A percentile compares a stretch with the other conserved stretches of the same genome.
Conservation (phyloP, 805 yeast species). For the Pichia membranifaciens region DNA sequence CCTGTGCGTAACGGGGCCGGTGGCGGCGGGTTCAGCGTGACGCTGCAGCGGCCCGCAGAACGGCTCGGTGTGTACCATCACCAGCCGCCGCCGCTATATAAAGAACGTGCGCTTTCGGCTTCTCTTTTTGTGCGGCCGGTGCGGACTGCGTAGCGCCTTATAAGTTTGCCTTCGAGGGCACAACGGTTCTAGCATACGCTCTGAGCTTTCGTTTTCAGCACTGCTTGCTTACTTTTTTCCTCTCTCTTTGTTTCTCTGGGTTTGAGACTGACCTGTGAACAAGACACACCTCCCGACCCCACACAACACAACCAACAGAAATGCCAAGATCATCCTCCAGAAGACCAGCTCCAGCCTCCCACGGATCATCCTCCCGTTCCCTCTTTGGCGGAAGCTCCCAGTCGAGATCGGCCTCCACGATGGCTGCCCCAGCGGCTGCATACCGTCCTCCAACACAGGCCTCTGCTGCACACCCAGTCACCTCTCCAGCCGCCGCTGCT, state of each 20-base stretch:
- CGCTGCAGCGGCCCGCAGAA: no score
- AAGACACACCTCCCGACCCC: not conserved
- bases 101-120: no score
- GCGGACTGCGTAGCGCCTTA: no score
- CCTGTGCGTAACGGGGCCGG: no score
- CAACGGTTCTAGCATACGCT: no score
- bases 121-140: no score
- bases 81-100: no score
- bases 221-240: not conserved
- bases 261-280: no score
- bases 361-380: slow-evolving; percentile 16
- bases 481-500: slow-evolving; percentile 36
- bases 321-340: slow-evolving; percentile 35
- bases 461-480: slow-evolving; percentile 36
- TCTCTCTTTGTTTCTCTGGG: not conserved
- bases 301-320: slow-evolving; percentile 1
- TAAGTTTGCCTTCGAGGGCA: no score
- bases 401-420: slow-evolving; percentile 69
- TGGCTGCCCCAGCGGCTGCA: slow-evolving; percentile 50
- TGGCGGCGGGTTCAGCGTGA: no score
- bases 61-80: no score
- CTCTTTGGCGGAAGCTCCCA: slow-evolving; percentile 31
- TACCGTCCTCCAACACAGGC: slow-evolving; percentile 40
- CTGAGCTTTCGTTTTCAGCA: no score
- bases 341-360: slow-evolving; percentile 41